A percentile compares a stretch with the other conserved stretches of the same genome.
phyloP scores from a whole-genome alignment of 2,329 filamentous ascomycete species.

The Pseudogymnoascus sp. region DNA sequence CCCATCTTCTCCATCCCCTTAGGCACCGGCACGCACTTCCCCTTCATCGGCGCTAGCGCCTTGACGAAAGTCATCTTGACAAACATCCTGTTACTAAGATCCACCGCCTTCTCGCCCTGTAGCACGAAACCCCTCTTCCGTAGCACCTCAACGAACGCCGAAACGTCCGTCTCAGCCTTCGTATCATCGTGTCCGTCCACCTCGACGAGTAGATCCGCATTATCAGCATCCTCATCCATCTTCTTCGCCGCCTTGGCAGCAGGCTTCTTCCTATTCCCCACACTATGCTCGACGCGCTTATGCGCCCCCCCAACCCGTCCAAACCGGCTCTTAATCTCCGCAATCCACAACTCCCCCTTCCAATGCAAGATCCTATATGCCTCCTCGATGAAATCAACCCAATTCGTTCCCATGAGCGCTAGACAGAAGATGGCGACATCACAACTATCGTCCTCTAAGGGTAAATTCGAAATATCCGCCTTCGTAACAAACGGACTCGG shows the following conservation, averaged over 20 bases:
- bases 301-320: conserved; percentile 45
- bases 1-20: conserved; percentile 40
- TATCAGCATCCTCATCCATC: conserved; percentile 38
- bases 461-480: conserved; percentile 81
- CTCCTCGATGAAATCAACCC: conserved; percentile 93
- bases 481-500: conserved; percentile 69
- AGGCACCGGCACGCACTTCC: conserved; percentile 54
- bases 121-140: conserved; percentile 76
- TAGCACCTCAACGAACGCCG: conserved; percentile 77
- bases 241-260: conserved; percentile 36
- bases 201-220: conserved; percentile 54
- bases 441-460: conserved; percentile 62
- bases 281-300: conserved; percentile 54
- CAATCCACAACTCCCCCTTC: conserved; percentile 94
- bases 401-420: conserved; percentile 98
- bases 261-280: conserved; percentile 56
- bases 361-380: conserved; percentile 84
- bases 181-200: conserved; percentile 59
- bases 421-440: conserved; percentile 93
- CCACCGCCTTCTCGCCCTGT: conserved; percentile 59
- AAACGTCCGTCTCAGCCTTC: conserved; percentile 72
- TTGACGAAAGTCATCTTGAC: conserved; percentile 95
- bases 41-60: conserved; percentile 61
- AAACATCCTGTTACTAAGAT: conserved; percentile 95
- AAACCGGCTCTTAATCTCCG: conserved; percentile 94